Percentiles rank a stretch among this genome's conserved stretches.
Conservation (phyloP, 2,329 filamentous ascomycete species). For the Helminthosporium solani region DNA sequence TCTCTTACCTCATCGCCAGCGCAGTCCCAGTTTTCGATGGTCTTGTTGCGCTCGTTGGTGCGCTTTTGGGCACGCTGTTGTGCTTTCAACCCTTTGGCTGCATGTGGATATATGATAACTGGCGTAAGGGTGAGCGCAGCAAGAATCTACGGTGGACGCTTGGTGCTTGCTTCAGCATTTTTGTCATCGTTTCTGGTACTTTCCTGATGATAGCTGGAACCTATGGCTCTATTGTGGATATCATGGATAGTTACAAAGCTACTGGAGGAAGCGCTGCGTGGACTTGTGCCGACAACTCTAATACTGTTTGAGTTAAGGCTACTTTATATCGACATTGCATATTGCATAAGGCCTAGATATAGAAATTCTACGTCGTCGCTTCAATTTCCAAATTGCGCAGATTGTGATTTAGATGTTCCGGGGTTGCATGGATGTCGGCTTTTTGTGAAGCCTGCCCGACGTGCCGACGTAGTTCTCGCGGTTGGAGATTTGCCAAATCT, state of each 20-base stretch:
- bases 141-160: conserved; percentile 14
- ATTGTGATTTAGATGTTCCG: too few relatives aligned
- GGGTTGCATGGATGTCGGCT: too few relatives aligned
- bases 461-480: too few relatives aligned
- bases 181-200: conserved; percentile 23
- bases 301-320: conserved; percentile 11
- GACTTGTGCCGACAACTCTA: conserved; percentile 30
- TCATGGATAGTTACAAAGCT: conserved; percentile 27
- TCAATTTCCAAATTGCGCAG: too few relatives aligned
- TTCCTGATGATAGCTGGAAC: conserved; percentile 29
- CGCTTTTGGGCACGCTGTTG: conserved; percentile 29
- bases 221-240: conserved; percentile 28
- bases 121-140: conserved; percentile 10
- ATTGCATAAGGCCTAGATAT: too few relatives aligned
- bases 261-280: conserved; percentile 25
- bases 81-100: conserved; percentile 30
- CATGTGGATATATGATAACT: conserved; percentile 34
- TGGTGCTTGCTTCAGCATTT: conserved; percentile 25
- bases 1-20: conserved; percentile 27
- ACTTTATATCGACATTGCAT: too few relatives aligned
- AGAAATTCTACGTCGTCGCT: too few relatives aligned
- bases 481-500: too few relatives aligned
- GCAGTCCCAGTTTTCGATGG: conserved; percentile 31
- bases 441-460: too few relatives aligned
- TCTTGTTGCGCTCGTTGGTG: conserved; percentile 27